Conservation (phyloP, 2,329 filamentous ascomycete species). For the Colletotrichum karsti region DNA sequence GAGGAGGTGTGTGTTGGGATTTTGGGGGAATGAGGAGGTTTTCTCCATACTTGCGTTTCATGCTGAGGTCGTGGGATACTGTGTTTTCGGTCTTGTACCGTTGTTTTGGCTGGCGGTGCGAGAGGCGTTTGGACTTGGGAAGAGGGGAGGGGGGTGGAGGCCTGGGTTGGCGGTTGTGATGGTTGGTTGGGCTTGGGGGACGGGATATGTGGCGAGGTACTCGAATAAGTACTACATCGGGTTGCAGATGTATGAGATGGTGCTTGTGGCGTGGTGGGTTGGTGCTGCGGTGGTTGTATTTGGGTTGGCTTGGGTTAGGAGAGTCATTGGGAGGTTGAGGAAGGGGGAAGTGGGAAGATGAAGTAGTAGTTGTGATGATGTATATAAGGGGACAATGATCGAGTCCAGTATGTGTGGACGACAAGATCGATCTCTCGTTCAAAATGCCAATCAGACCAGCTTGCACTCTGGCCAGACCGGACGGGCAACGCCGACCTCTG, state of each 20-base stretch:
- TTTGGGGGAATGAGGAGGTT: neutral
- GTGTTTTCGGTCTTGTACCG: neutral
- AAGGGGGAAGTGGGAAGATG: neutral
- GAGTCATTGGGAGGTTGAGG: neutral
- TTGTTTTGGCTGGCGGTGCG: neutral
- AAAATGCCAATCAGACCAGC: too few relatives aligned
- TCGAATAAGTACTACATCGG: slow-evolving; percentile 47
- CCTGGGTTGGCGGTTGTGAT: slow-evolving; percentile 22
- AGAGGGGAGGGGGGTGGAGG: neutral
- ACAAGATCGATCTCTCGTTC: too few relatives aligned
- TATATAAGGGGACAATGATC: too few relatives aligned
- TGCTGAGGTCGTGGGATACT: neutral
- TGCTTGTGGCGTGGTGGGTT: slow-evolving; percentile 36
- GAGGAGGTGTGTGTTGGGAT: neutral
- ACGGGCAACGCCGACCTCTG: too few relatives aligned
- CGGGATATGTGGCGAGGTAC: slow-evolving; percentile 39
- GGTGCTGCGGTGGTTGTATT: slow-evolving; percentile 2
- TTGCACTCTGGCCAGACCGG: too few relatives aligned
- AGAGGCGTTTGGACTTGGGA: neutral
- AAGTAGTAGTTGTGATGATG: rapidly evolving
- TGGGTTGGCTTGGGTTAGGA: neutral
- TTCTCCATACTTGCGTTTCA: neutral
- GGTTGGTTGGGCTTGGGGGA: slow-evolving; percentile 21
- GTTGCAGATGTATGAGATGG: slow-evolving; percentile 46
- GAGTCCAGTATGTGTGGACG: too few relatives aligned